These are phyloP conservation scores for Moniliella sp. DNA, from an alignment of 1,284 basidiomycete species.

Conservation along the genomic window DNA sequence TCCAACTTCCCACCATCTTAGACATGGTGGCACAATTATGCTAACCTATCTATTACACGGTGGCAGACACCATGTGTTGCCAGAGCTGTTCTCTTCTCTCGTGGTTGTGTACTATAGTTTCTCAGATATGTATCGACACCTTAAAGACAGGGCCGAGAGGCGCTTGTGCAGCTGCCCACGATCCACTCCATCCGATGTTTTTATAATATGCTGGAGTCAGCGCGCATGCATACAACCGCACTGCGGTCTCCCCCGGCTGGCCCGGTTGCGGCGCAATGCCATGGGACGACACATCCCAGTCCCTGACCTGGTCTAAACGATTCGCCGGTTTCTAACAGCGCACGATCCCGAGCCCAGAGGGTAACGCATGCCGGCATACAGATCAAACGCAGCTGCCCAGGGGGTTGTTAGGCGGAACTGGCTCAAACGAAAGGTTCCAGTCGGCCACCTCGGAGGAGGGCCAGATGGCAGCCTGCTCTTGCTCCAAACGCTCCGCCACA, in stretches of 20 bases:
- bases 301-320: conserved; percentile 10
- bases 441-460: neutral
- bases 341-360: conserved; percentile 55
- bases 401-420: conserved; percentile 91
- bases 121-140: too few species aligned
- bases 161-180: too few species aligned
- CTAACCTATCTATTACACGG: too few species aligned
- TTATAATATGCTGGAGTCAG: conserved; percentile 10
- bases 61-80: too few species aligned
- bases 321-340: conserved; percentile 54
- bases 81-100: too few species aligned
- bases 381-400: conserved; percentile 63
- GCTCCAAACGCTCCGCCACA: neutral
- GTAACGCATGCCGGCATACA: conserved; percentile 76
- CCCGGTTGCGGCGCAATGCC: conserved; percentile 1
- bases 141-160: too few species aligned
- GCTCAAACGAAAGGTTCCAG: conserved; percentile 53
- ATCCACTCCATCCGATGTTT: too few species aligned
- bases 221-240: conserved; percentile 3
- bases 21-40: too few species aligned
- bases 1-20: too few species aligned
- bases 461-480: neutral
- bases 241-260: neutral
- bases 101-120: too few species aligned
- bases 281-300: conserved; percentile 3